phyloP scores from a whole-genome alignment of 1,139 yeast genomes.

The Nakaseomyces bracarensis region DNA sequence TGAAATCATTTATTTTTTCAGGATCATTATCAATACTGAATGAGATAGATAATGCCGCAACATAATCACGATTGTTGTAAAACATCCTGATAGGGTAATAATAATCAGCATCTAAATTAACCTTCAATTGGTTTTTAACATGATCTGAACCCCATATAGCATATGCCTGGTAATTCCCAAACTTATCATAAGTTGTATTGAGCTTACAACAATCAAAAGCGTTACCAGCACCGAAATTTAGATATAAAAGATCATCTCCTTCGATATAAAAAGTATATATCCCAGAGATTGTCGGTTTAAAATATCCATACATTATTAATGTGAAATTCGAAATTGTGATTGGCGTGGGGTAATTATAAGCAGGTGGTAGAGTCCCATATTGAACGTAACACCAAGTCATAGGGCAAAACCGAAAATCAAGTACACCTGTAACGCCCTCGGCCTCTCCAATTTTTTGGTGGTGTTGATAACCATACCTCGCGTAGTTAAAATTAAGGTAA shows the following conservation, averaged over 20 bases:
- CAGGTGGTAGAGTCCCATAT: background rate
- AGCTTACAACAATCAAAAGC: background rate
- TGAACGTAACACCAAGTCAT: background rate
- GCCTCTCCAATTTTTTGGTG: background rate
- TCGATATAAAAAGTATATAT: background rate
- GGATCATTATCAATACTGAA: background rate
- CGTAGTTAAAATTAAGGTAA: background rate
- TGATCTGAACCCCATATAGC: background rate
- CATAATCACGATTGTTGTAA: background rate
- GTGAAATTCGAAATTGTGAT: background rate
- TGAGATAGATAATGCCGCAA: background rate
- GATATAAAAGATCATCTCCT: background rate
- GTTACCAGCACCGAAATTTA: background rate
- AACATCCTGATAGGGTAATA: background rate
- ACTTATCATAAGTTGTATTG: background rate
- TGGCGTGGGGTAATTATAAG: background rate
- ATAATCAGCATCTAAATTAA: background rate
- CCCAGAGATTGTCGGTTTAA: conserved; percentile 1
- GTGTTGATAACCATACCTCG: background rate
- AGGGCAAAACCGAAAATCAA: background rate
- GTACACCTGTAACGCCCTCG: background rate
- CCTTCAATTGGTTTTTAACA: background rate
- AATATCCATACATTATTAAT: background rate
- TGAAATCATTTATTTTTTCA: background rate
- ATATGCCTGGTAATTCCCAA: background rate